Conservation (phyloP, 768 basidiomycete genomes). For the Suillus discolor region DNA sequence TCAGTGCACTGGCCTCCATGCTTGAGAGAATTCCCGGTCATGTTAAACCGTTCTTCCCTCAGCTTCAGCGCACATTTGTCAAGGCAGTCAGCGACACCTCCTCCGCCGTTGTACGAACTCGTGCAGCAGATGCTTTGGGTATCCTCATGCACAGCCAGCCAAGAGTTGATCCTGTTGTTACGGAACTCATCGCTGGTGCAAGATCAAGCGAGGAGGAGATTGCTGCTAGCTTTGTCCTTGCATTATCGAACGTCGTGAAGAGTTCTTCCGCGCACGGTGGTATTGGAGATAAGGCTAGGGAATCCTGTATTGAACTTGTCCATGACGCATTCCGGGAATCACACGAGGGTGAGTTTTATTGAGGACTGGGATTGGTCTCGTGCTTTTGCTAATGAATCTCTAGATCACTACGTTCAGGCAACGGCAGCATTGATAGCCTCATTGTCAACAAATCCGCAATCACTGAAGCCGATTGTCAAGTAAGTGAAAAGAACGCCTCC, state of each 20-base stretch:
- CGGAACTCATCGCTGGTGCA: constrained; percentile 73
- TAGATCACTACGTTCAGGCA: constrained; percentile 73
- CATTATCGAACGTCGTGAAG: constrained; percentile 73
- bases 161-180: constrained; percentile 91
- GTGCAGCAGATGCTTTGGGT: constrained; percentile 84
- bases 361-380: neutral
- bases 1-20: constrained; percentile 84
- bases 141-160: constrained; percentile 89
- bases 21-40: constrained; percentile 83
- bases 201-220: constrained; percentile 68
- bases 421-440: constrained; percentile 64
- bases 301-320: constrained; percentile 74
- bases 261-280: constrained; percentile 64
- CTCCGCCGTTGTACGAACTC: constrained; percentile 75
- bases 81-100: constrained; percentile 86
- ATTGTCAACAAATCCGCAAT: constrained; percentile 61
- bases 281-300: constrained; percentile 74
- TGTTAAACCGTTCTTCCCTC: constrained; percentile 98
- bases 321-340: constrained; percentile 75
- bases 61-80: constrained; percentile 94
- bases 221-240: constrained; percentile 72
- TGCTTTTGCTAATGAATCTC: constrained; percentile 13
- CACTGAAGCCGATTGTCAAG: constrained; percentile 69
- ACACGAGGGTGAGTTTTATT: constrained; percentile 56
- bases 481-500: constrained; percentile 39